A percentile compares a stretch with the other conserved stretches of the same genome.
Conservation (phyloP, 345 rosid genomes). For the Citrus glauca region DNA sequence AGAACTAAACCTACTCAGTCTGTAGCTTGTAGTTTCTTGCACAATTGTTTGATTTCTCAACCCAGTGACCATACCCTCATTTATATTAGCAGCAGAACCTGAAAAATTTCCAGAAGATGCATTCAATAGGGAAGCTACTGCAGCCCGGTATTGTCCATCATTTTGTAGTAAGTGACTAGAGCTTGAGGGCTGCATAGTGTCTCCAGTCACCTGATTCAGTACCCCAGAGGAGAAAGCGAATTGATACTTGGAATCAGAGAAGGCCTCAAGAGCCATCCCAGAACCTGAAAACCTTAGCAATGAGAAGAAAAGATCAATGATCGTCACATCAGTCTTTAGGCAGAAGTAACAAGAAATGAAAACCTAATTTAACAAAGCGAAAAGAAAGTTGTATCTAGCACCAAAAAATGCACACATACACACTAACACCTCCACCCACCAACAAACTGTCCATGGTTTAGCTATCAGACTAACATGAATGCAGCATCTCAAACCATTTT, state of each 20-base stretch:
- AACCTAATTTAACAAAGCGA: neutral
- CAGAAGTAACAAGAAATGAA: neutral
- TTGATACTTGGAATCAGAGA: conserved; percentile 9
- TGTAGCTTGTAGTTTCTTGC: neutral
- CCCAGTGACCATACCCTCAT: neutral
- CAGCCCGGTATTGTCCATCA: conserved; percentile 4
- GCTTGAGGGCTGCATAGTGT: neutral
- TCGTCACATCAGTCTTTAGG: neutral
- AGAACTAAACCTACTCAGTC: neutral
- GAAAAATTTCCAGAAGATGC: conserved; percentile 6
- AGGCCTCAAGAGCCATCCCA: conserved; percentile 14
- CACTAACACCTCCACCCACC: too few relatives aligned
- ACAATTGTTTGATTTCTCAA: neutral
- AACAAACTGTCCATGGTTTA: neutral
- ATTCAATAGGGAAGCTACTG: neutral
- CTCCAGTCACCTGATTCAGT: neutral
- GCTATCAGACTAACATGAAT: neutral
- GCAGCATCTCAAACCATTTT: neutral
- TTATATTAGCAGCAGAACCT: neutral
- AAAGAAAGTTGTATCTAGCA: neutral
- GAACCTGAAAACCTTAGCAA: neutral
- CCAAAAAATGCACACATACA: neutral
- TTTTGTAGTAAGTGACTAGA: neutral
- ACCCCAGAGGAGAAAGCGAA: neutral
- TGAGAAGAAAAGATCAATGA: neutral